A percentile compares a stretch with the other conserved stretches of the same genome.
phyloP scores from a whole-genome alignment of 2,329 filamentous ascomycete genomes.

The Fusarium luffae region DNA sequence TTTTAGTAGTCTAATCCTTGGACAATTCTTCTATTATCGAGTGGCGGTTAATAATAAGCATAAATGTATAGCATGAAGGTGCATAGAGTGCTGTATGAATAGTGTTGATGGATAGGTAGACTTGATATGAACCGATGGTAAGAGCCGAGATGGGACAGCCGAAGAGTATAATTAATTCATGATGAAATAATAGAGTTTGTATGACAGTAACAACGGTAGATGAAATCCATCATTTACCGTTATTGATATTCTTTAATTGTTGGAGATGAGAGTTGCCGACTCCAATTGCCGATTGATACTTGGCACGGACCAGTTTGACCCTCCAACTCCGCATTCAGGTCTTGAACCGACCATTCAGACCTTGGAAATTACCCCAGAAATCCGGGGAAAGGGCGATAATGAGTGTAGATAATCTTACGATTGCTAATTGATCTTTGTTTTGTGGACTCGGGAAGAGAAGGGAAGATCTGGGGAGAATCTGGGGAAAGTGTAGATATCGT shows the following conservation, averaged over 20 bases:
- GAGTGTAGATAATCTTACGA: slow-evolving; percentile 16
- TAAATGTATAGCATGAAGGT: not conserved
- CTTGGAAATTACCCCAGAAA: slow-evolving; percentile 25
- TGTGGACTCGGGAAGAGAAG: slow-evolving; percentile 17
- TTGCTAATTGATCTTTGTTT: slow-evolving; percentile 29
- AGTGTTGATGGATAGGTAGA: too few species aligned
- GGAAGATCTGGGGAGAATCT: slow-evolving; percentile 12
- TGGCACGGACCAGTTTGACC: slow-evolving; percentile 38
- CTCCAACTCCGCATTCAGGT: slow-evolving; percentile 21
- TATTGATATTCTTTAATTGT: not conserved
- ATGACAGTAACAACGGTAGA: not conserved
- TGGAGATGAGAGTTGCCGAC: slow-evolving; percentile 40
- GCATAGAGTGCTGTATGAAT: too few species aligned
- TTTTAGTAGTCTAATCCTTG: not conserved
- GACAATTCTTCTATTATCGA: not conserved
- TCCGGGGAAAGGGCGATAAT: slow-evolving; percentile 27
- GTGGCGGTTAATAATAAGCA: not conserved
- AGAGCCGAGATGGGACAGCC: slow-evolving; percentile 29
- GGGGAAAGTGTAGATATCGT: slow-evolving; percentile 1
- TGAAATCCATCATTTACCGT: not conserved
- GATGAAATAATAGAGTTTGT: slow-evolving; percentile 1
- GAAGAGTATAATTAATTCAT: slow-evolving; percentile 7
- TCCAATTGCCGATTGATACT: slow-evolving; percentile 41
- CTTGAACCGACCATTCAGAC: slow-evolving; percentile 15
- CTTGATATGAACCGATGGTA: slow-evolving; percentile 9